A percentile compares a stretch with the other conserved stretches of the same genome.
phyloP scores from a whole-genome alignment of 805 yeast genomes.

The Candida andamanensis region DNA sequence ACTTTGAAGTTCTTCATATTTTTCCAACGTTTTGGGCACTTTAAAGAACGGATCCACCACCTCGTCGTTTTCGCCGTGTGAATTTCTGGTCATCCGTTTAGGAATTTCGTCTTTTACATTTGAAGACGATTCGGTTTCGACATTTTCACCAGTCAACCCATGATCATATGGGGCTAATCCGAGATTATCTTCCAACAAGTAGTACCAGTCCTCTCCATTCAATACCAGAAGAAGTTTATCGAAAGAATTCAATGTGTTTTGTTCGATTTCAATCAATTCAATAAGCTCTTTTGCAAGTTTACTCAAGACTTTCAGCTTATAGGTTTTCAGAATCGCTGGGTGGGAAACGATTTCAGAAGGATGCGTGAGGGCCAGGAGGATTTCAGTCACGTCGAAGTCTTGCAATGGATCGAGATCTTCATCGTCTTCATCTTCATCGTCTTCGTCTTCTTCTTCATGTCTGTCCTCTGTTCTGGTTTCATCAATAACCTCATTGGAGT shows the following conservation, averaged over 20 bases:
- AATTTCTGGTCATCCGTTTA: constrained; percentile 7
- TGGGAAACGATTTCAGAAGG: constrained; percentile 76
- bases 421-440: constrained; percentile 12
- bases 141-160: constrained; percentile 30
- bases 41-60: constrained; percentile 43
- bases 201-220: constrained; percentile 80
- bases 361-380: constrained; percentile 73
- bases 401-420: constrained; percentile 27
- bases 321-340: constrained; percentile 64
- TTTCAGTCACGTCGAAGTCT: constrained; percentile 31
- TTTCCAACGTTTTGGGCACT: constrained; percentile 46
- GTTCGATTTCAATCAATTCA: constrained; percentile 77
- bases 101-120: constrained; percentile 10
- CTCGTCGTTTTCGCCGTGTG: constrained; percentile 11
- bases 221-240: constrained; percentile 70
- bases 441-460: constrained; percentile 10
- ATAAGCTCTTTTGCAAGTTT: constrained; percentile 66
- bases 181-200: constrained; percentile 57
- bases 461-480: constrained; percentile 13
- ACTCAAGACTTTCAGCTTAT: constrained; percentile 46
- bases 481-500: constrained; percentile 16
- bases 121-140: constrained; percentile 7
- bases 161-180: constrained; percentile 69
- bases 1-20: constrained; percentile 23
- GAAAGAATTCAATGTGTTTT: constrained; percentile 64